Conservation (phyloP, 2,329 filamentous ascomycete genomes). For the Xylariomycetidae sp. region DNA sequence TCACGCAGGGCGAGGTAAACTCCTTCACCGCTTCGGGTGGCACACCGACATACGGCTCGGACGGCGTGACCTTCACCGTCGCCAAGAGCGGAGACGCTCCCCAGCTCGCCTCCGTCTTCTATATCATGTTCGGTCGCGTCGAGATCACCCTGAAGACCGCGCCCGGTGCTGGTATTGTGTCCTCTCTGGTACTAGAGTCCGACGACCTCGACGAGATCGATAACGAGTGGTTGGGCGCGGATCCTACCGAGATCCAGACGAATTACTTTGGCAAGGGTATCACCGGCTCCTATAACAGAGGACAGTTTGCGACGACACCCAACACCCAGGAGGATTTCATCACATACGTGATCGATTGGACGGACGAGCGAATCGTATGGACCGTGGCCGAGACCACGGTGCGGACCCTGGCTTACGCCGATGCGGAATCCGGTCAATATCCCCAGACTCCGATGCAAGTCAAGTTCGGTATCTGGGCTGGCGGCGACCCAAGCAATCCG, state of each 20-base stretch:
- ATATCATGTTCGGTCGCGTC: conserved; percentile 98
- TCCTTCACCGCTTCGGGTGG: conserved; percentile 68
- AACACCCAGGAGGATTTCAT: conserved; percentile 71
- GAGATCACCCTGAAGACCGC: conserved; percentile 81
- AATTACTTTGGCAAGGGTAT: conserved; percentile 97
- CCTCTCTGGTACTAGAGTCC: conserved; percentile 83
- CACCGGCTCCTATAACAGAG: conserved; percentile 79
- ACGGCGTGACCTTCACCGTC: conserved; percentile 80
- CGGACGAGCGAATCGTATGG: conserved; percentile 77
- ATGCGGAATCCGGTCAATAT: conserved; percentile 69
- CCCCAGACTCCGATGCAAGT: conserved; percentile 95
- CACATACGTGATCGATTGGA: conserved; percentile 93
- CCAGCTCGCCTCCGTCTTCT: conserved; percentile 83
- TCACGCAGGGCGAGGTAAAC: conserved; percentile 69
- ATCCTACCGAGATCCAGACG: conserved; percentile 73
- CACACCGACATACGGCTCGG: conserved; percentile 63
- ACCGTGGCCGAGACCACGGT: conserved; percentile 72
- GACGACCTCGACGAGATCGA: conserved; percentile 95
- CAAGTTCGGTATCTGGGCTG: conserved; percentile 88
- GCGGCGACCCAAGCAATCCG: conserved; percentile 75
- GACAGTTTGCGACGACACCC: conserved; percentile 65
- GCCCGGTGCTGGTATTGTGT: conserved; percentile 86
- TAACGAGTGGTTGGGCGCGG: conserved; percentile 87
- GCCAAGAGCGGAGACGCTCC: conserved; percentile 73
- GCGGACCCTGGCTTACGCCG: conserved; percentile 63